Base-by-base conservation (phyloP, 1,139 yeast genomes). In the Hemisphaericaspora xylanilytica region DNA sequence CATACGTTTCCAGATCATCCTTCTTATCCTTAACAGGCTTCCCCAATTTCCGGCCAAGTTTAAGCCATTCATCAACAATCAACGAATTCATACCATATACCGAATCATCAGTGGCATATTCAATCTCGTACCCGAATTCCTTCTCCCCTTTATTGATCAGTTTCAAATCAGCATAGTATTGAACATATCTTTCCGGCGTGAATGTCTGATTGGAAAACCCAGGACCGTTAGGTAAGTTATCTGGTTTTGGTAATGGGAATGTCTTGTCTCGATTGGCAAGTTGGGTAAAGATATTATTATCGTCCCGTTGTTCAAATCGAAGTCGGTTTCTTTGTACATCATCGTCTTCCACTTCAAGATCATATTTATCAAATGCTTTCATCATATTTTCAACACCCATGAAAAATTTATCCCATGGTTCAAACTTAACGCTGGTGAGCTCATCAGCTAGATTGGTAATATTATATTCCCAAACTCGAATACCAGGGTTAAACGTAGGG, bases 381-480 rank as follows among this genome's bases (percentile, higher is more conserved):
- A 44, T 47, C 44, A 50, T 63, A 22, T 47, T 43, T 37, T 67
- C 78, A 24, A 82, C 55, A 1, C 75, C 72, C 5, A 56, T 49
- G 50, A 81, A 80, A 50, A 82, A 80, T 5, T 55, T 53, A 42
- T 67, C 70, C 90, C 89, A 83, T 7, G 80, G 66, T 30, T 61
- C 62, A 40, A 49, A 49, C 26, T 44, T 52, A 35, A 31, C 45
- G 37, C 30, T 42, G 26, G 45, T 41, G 41, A 53, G 33, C 41
- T 40, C 36, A 13, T 55, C 50, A 5, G 58, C 65, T 33, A 81
- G 52, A 1, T 70, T 82, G 0, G 87, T 75, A 34, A 76, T 75
- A 54, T 87, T 86, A 56, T 87, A 87, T 55, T 87, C 95, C 92
- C 94, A 87, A 1, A 87, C 81, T 45, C 95, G 67, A 42, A 87